A percentile compares a stretch with the other conserved stretches of the same genome.
phyloP scores from a whole-genome alignment of 75 land plant species.

The Pinus taeda region DNA sequence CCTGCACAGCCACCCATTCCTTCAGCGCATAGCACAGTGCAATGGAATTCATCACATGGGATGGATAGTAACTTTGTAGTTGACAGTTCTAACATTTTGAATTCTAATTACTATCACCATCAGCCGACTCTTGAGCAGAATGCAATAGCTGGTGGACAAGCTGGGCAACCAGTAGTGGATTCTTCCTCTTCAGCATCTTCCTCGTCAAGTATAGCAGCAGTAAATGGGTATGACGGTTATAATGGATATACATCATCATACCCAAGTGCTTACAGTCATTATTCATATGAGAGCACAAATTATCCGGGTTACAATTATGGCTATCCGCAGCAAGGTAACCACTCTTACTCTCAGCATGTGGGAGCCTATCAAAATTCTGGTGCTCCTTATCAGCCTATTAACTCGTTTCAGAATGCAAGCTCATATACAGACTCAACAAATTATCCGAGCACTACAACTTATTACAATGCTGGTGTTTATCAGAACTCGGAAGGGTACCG shows the following conservation, averaged over 20 bases:
- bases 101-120: slow-evolving; percentile 4
- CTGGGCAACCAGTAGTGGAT: slow-evolving; percentile 23
- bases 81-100: slow-evolving; percentile 3
- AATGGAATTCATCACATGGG: slow-evolving; percentile 4
- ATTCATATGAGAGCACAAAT: slow-evolving; percentile 43
- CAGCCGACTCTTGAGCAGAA: slow-evolving; percentile 26
- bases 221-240: slow-evolving; percentile 51
- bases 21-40: slow-evolving; percentile 4
- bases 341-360: slow-evolving; percentile 62
- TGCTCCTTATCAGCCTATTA: slow-evolving; percentile 82
- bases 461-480: slow-evolving; percentile 81
- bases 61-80: slow-evolving; percentile 3
- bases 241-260: slow-evolving; percentile 47
- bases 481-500: slow-evolving; percentile 70
- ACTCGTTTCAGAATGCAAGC: slow-evolving; percentile 77
- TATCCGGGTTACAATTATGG: slow-evolving; percentile 53
- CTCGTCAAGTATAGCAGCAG: slow-evolving; percentile 27
- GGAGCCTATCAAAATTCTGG: slow-evolving; percentile 72
- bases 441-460: slow-evolving; percentile 64
- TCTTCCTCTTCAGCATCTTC: slow-evolving; percentile 22
- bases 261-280: slow-evolving; percentile 22
- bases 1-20: slow-evolving; percentile 5
- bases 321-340: slow-evolving; percentile 64
- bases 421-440: slow-evolving; percentile 68
- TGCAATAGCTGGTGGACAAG: slow-evolving; percentile 23